Evolutionary conservation across 106 monocot species (phyloP).

Genomic region (Triglochin maritima): DNA sequence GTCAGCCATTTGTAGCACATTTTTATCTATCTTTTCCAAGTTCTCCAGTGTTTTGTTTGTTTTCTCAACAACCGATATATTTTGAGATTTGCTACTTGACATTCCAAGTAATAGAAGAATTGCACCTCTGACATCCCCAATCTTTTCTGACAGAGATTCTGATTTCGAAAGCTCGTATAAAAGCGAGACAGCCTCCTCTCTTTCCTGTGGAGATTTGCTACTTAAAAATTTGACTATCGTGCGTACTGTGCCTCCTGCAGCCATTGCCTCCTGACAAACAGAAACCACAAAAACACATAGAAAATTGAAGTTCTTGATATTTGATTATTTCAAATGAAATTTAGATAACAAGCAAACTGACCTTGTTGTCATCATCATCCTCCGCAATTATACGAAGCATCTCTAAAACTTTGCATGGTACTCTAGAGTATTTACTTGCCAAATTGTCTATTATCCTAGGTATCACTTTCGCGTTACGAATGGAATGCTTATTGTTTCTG

Average conservation of each 20-base stretch:
- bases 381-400: slow-evolving; percentile 57
- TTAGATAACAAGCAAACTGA: slow-evolving; percentile 8
- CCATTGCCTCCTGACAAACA: slow-evolving; percentile 42
- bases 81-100: slow-evolving; percentile 64
- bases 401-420: slow-evolving; percentile 57
- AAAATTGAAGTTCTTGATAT: background rate
- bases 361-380: slow-evolving; percentile 72
- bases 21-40: slow-evolving; percentile 62
- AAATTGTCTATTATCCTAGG: slow-evolving; percentile 51
- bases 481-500: slow-evolving; percentile 40
- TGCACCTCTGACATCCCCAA: slow-evolving; percentile 68
- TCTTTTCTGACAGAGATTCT: slow-evolving; percentile 65
- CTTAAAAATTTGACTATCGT: slow-evolving; percentile 75
- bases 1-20: slow-evolving; percentile 94
- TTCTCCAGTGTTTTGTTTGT: slow-evolving; percentile 72
- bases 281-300: background rate
- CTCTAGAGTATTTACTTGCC: slow-evolving; percentile 48
- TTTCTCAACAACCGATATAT: slow-evolving; percentile 38
- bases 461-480: slow-evolving; percentile 37
- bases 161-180: slow-evolving; percentile 82
- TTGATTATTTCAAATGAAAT: background rate
- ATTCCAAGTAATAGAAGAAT: slow-evolving; percentile 80
- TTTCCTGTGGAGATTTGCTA: slow-evolving; percentile 47
- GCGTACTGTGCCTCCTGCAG: slow-evolving; percentile 44
- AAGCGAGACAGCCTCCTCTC: slow-evolving; percentile 62